Evolutionary conservation across 2,329 filamentous ascomycete species (phyloP), one percentile per base, ranked within the genome.

Genomic region (Keithomyces neogunnii): DNA sequence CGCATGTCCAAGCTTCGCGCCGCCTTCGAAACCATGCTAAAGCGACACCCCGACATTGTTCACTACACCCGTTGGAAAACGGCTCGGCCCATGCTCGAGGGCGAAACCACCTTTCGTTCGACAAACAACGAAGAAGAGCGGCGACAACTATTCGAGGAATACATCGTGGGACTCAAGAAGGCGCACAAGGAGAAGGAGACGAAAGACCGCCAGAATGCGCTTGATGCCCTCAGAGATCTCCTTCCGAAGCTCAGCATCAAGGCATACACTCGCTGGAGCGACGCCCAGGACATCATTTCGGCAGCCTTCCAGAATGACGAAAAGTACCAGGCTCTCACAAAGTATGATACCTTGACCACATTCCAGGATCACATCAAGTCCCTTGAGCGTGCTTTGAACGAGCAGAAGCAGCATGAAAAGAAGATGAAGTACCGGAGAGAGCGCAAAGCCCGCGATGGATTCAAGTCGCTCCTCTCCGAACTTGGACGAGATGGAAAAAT

Each of bases 61-160:
- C 84, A 96, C 67, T 96, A 95, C 69, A 96, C 92, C 42, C 86
- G 90, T 55, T 99, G 93, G 93, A 95, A 90, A 78, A 96, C 89
- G 13, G 93, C 92, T 49, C 85, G 89, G 47, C 89, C 90, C 8
- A 95, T 96, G 57, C 89, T 99, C 56, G 89, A 97, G 69, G 87
- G 87, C 47, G 93, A 99, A 74, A 93, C 89, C 46, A 93, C 95
- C 53, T 99, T 97, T 73, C 86, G 90, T 60, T 92, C 90, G 32
- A 92, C 91, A 43, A 87, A 86, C 60, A 81, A 92, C 64, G 93
- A 99, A 60, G 78, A 81, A 52, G 93, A 97, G 73, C 85, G 91
- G 51, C 85, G 88, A 55, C 86, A 90, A 65, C 77, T 99, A 47
- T 99, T 96, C 62, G 88, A 95, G 62, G 93, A 97, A 67, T 99